Evolutionary conservation across 345 rosid genomes (phyloP).

Genomic region (Durio zibethinus): DNA sequence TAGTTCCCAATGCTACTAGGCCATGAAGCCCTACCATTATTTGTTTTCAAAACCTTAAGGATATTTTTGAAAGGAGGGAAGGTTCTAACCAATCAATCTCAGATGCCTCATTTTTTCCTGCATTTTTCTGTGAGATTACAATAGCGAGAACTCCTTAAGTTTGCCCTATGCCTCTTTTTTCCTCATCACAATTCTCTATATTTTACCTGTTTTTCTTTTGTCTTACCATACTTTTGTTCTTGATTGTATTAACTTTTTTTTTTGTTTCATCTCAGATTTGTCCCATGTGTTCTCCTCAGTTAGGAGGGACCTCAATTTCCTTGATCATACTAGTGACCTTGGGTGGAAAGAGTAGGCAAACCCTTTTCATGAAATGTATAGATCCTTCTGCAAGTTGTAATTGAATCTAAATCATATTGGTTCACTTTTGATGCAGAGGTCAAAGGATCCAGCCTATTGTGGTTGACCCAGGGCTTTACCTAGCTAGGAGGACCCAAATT

Average conservation of each 20-base stretch:
- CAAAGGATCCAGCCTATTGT: constrained; percentile 85
- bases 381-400: neutral
- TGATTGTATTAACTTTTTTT: neutral
- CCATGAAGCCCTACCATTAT: neutral
- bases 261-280: constrained; percentile 50
- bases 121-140: neutral
- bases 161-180: neutral
- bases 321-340: constrained; percentile 91
- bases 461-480: constrained; percentile 87
- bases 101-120: neutral
- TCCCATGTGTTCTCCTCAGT: constrained; percentile 76
- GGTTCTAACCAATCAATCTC: neutral
- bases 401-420: constrained; percentile 16
- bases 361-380: constrained; percentile 1
- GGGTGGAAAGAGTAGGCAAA: constrained; percentile 97
- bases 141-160: neutral
- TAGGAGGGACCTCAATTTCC: constrained; percentile 79
- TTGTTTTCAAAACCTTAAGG: neutral
- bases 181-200: neutral
- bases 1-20: neutral
- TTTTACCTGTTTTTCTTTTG: neutral
- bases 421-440: constrained; percentile 40
- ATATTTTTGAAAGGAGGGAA: neutral
- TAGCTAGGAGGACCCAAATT: constrained; percentile 83
- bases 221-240: neutral